Evolutionary conservation across 192 early-diverging fungal genomes (phyloP).

Genomic region (Coemansia erecta): DNA sequence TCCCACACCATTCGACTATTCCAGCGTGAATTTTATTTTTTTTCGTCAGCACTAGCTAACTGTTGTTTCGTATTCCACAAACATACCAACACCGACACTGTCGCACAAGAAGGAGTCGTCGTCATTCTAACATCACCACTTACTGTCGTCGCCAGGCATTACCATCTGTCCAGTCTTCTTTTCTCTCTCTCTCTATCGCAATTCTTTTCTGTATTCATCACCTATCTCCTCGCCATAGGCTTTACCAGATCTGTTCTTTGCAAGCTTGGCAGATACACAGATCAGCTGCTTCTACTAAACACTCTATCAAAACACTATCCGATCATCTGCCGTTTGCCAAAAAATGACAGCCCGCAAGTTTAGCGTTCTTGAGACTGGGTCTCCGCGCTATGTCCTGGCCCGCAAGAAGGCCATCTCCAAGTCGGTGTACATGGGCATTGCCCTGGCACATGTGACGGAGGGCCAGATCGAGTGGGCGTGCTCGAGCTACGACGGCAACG

Average conservation of each 20-base stretch:
- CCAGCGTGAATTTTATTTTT: too few species aligned
- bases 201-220: neutral
- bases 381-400: conserved; percentile 51
- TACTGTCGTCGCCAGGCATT: neutral
- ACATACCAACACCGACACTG: too few species aligned
- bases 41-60: too few species aligned
- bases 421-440: conserved; percentile 52
- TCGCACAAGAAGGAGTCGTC: too few species aligned
- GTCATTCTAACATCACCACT: too few species aligned
- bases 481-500: conserved; percentile 71
- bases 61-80: too few species aligned
- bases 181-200: conserved; percentile 1
- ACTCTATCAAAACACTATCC: neutral
- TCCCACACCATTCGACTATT: too few species aligned
- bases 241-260: too few species aligned
- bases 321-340: conserved; percentile 6
- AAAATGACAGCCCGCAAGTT: conserved; percentile 41
- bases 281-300: neutral
- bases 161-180: neutral
- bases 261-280: too few species aligned
- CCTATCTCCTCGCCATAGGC: neutral
- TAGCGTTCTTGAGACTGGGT: conserved; percentile 47
- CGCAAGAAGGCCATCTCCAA: conserved; percentile 49
- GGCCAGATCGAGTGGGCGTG: conserved; percentile 57
- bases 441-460: conserved; percentile 26